These are phyloP conservation scores for Elongisporangium undulatum DNA, from an alignment of 352 stramenopile genomes.

Conservation along the genomic window DNA sequence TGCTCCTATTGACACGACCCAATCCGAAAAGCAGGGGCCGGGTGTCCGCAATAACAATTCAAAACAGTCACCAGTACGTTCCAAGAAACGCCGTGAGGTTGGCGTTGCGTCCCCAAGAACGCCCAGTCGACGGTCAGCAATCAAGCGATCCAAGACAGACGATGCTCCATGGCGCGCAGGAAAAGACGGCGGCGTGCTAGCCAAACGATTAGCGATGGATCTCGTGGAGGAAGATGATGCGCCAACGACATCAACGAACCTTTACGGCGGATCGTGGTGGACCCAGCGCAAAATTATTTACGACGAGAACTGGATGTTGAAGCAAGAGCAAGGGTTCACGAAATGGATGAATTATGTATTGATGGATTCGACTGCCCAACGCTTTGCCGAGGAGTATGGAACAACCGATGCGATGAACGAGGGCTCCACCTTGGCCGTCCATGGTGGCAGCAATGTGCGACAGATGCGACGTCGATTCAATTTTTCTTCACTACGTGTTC, in stretches of 20 bases:
- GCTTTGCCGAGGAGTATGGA: conserved; percentile 20
- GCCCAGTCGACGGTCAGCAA: conserved; percentile 3
- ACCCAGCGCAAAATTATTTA: conserved; percentile 60
- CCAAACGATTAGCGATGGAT: neutral
- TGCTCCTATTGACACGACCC: conserved; percentile 1
- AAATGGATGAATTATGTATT: conserved; percentile 89
- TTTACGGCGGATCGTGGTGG: conserved; percentile 58
- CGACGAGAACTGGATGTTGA: conserved; percentile 78
- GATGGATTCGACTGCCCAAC: conserved; percentile 43
- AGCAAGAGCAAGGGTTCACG: conserved; percentile 76
- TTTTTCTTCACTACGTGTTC: conserved; percentile 64
- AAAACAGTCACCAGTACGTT: neutral
- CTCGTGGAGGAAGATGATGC: neutral
- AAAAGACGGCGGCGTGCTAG: neutral
- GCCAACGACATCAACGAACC: conserved; percentile 4
- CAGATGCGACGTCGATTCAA: conserved; percentile 28
- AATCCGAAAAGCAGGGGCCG: neutral
- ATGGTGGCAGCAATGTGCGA: neutral
- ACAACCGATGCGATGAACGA: conserved; percentile 10
- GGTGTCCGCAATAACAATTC: neutral
- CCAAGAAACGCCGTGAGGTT: neutral
- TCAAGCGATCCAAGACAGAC: conserved; percentile 10
- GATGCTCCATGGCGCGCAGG: neutral
- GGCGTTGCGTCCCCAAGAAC: neutral
- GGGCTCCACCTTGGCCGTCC: neutral